Base-by-base conservation (phyloP, 352 stramenopile species). In the Aphanomyces euteiches region DNA sequence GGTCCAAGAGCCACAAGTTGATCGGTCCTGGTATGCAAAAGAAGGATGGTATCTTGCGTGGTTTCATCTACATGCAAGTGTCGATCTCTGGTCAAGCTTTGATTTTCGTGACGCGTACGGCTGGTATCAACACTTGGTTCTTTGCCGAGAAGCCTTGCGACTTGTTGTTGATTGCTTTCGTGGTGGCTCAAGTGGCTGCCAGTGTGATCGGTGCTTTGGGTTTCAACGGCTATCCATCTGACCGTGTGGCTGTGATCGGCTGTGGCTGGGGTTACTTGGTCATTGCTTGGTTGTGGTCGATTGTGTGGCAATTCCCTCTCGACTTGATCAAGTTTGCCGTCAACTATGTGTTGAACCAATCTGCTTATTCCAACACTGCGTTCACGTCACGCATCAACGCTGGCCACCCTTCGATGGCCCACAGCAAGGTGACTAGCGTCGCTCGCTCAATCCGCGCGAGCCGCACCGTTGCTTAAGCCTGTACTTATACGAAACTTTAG, bases 381-480 rank as follows among this genome's bases (percentile, higher is more conserved):
- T 90, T 90, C 71, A 86, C 78, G 63, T 80, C 84, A 67, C 80
- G 83, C 72, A 89, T 90, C 70, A 90, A 89, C 74, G 82, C 81
- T 0, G 83, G 83, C 43, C 83, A 90, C 75, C 83, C 83, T 56
- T 84, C 81, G 61, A 77, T 89, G 59, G 72, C 78, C 57, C 80
- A 89, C 77, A 84, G 76, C 38, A 76, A 78, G 15, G 82, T 89
- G 54, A 87, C 80, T 28, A 85, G 74, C 74, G 72, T 79, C 72
- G 79, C 84, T 77, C 79, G 82, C 43, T 87, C 81, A 54, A 85
- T 88, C 67, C 82, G 82, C 47, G 81, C 82, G 64, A 89, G 79
- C 72, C 79, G 80, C 74, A 87, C 79, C 5, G 81, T 89, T 57
- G 43, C 43, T 50, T 50, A 50, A 50, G 17, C 43, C 10, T 28